These are phyloP conservation scores for Priceomyces medius DNA, from an alignment of 805 yeast genomes.

Conservation along the genomic window DNA sequence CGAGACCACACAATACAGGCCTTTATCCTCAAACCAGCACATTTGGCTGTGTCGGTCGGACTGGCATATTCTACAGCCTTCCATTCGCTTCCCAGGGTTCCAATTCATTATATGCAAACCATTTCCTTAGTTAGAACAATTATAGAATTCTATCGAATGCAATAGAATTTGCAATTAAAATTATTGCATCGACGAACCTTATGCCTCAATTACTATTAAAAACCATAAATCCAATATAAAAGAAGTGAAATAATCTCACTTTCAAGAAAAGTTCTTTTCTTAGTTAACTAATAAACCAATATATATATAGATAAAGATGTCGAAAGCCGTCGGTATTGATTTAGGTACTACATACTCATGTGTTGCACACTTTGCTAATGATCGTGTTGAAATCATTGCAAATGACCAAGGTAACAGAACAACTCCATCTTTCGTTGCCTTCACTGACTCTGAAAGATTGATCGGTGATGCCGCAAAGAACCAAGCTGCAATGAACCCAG, in stretches of 20 bases:
- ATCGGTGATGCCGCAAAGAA: constrained; percentile 98
- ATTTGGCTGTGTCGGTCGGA: not conserved
- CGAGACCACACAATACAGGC: not conserved
- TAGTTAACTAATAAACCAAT: not conserved
- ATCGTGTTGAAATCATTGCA: constrained; percentile 92
- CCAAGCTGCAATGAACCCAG: constrained; percentile 96
- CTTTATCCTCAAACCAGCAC: not conserved
- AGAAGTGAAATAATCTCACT: not conserved
- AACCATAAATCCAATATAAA: constrained; percentile 2
- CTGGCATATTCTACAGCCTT: constrained; percentile 1
- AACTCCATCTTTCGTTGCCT: constrained; percentile 95
- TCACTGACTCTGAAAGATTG: constrained; percentile 91
- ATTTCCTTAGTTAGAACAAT: constrained; percentile 1
- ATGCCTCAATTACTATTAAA: constrained; percentile 1
- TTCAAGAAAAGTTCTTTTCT: not conserved
- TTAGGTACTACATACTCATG: constrained; percentile 97
- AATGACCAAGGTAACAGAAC: constrained; percentile 99
- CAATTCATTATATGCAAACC: not conserved
- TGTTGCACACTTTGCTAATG: constrained; percentile 72
- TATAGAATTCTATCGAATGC: constrained; percentile 8
- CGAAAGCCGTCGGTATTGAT: constrained; percentile 74
- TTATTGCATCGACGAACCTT: constrained; percentile 9
- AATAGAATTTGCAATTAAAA: constrained; percentile 2
- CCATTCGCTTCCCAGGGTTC: constrained; percentile 3
- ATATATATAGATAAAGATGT: constrained; percentile 12